Base-by-base conservation (phyloP, 257 asterid genomes). In the Nicotiana tabacum region DNA sequence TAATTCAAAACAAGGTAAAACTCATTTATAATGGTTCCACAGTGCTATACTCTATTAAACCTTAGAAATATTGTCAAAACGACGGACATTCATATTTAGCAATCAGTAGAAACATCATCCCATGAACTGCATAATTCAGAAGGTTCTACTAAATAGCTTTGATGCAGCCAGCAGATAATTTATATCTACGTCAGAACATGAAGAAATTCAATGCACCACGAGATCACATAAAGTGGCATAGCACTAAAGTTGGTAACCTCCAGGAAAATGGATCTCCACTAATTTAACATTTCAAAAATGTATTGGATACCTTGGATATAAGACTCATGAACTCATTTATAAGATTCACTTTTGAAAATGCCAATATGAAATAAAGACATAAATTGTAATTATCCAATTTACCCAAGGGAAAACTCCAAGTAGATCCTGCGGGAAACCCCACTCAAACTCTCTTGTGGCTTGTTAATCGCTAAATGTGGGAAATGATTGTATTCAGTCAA, bases 341-440 rank as follows among this genome's bases (percentile, higher is more conserved):
- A 16, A 37, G 77, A 78, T 79, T 69, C 29, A 58, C 39, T 58
- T 58, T 27, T 18, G 9, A 62, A 27, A 11, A 12, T 33, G 77
- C 58, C n/a, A 4, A 27, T 15, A 37, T 12, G 56, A 62, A 72
- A 66, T 53, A 57, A 77, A 77, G 16, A 57, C 81, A 66, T 39
- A 15, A 2, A 9, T 60, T 46, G 60, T 85, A 61, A 30, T 83
- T 24, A 5, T 64, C 81, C 78, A 65, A 55, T n/a, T 87, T 94
- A 96, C 98, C 99, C 97, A 83, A 89, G 80, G 58, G 97, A 91
- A 62, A 96, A 90, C 76, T 94, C 95, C 88, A 96, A 78, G 88
- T 93, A 82, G 81, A 94, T 83, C 89, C 97, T 90, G 72, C 93
- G 97, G 72, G 91, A 88, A 64, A 92, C 92, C 79, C 91, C 93